phyloP scores from a whole-genome alignment of 2,329 filamentous ascomycete genomes.

The Domatiomyces globalis region DNA sequence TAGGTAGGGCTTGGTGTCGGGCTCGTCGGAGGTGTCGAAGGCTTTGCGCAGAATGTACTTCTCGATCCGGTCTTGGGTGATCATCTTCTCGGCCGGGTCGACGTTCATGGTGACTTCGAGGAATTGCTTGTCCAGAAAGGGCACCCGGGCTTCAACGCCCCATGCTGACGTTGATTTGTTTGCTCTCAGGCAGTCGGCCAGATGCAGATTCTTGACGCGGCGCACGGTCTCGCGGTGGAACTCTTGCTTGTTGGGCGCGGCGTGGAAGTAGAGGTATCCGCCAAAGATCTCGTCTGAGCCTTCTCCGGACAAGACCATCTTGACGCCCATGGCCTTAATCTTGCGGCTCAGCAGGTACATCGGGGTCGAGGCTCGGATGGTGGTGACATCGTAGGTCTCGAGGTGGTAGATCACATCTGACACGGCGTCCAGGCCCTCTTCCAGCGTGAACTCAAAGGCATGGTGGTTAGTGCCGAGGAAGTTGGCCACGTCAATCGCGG shows the following conservation, averaged over 20 bases:
- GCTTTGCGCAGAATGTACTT: constrained; percentile 98
- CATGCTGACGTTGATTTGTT: constrained; percentile 99
- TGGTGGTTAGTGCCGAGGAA: constrained; percentile 97
- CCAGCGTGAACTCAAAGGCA: constrained; percentile 93
- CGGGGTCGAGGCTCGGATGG: constrained; percentile 91
- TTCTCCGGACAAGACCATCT: constrained; percentile 97
- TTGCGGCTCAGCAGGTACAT: constrained; percentile 98
- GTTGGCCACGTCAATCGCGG: constrained; percentile 82
- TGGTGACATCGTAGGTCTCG: constrained; percentile 95
- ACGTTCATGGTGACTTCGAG: constrained; percentile 86
- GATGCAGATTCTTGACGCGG: constrained; percentile 88
- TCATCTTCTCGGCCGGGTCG: constrained; percentile 91
- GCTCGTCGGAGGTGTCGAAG: constrained; percentile 84
- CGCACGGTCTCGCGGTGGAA: constrained; percentile 93
- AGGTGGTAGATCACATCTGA: constrained; percentile 97
- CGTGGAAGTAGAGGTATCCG: constrained; percentile 97
- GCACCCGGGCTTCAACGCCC: constrained; percentile 94
- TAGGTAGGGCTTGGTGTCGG: constrained; percentile 69
- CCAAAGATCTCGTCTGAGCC: constrained; percentile 97
- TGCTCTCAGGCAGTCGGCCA: constrained; percentile 90
- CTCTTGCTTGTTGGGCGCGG: constrained; percentile 74
- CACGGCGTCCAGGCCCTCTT: constrained; percentile 91
- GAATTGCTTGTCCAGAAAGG: constrained; percentile 96
- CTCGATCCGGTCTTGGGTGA: constrained; percentile 75
- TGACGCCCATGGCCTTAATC: constrained; percentile 98